These are phyloP conservation scores for Thamnidium elegans DNA, from an alignment of 192 early-diverging fungal genomes.

Conservation along the genomic window DNA sequence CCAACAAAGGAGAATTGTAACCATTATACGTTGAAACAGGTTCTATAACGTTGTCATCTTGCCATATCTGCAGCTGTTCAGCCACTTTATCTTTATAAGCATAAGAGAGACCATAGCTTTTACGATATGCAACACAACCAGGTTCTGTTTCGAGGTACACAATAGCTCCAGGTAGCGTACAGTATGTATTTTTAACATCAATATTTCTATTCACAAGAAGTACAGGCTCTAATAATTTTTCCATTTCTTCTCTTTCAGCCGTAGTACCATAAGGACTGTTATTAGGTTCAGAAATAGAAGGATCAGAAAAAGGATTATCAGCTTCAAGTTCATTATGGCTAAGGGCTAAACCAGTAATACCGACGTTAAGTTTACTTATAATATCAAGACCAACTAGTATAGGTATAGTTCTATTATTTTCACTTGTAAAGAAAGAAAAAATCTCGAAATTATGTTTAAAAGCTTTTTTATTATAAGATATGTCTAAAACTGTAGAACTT, in stretches of 20 bases:
- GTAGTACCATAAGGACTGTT: no score
- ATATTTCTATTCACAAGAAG: no score
- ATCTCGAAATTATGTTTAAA: background rate
- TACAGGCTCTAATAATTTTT: no score
- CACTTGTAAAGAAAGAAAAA: background rate
- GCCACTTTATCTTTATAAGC: background rate
- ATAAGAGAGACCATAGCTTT: no score
- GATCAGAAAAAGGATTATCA: no score
- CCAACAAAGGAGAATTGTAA: conserved; percentile 20
- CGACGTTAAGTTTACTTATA: no score
- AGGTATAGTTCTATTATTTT: background rate
- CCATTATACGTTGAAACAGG: no score
- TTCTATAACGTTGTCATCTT: conserved; percentile 19
- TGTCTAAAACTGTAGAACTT: background rate
- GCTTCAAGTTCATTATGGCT: no score
- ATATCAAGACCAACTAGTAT: background rate
- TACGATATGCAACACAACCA: background rate
- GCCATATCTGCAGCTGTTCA: background rate
- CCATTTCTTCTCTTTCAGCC: no score
- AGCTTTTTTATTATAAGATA: background rate
- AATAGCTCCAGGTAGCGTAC: background rate
- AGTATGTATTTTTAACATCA: background rate
- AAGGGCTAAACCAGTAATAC: no score
- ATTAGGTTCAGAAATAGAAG: no score
- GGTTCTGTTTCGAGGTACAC: background rate